A percentile compares a stretch with the other conserved stretches of the same genome.
phyloP scores from a whole-genome alignment of 306 rosid genomes.

The Vigna nakashimae region DNA sequence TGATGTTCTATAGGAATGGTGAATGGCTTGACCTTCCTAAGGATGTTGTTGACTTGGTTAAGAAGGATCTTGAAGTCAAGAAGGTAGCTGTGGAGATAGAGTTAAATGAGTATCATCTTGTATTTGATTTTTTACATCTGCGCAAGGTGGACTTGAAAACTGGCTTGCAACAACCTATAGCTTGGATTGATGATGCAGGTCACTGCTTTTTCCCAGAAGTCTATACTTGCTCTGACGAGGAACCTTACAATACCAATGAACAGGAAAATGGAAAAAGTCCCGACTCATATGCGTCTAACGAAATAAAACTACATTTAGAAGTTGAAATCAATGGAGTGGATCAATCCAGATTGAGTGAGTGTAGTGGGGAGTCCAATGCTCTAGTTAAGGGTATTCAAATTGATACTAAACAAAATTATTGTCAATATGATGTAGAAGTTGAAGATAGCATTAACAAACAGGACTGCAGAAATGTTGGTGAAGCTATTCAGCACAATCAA shows the following conservation, averaged over 20 bases:
- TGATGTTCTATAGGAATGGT: slow-evolving; percentile 75
- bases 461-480: slow-evolving; percentile 49
- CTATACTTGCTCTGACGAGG: slow-evolving; percentile 52
- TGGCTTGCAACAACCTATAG: slow-evolving; percentile 73
- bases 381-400: slow-evolving; percentile 51
- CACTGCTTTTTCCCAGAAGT: slow-evolving; percentile 88
- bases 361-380: slow-evolving; percentile 84
- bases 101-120: slow-evolving; percentile 58
- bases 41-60: slow-evolving; percentile 66
- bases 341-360: slow-evolving; percentile 60
- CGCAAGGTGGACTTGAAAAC: slow-evolving; percentile 71
- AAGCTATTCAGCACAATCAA: slow-evolving; percentile 46
- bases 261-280: slow-evolving; percentile 39
- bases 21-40: slow-evolving; percentile 77
- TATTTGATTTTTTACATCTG: slow-evolving; percentile 90
- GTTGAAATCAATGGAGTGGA: slow-evolving; percentile 71
- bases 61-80: slow-evolving; percentile 66
- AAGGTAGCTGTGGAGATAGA: slow-evolving; percentile 72
- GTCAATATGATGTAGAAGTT: slow-evolving; percentile 52
- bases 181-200: slow-evolving; percentile 90
- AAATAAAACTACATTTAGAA: slow-evolving; percentile 78
- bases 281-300: slow-evolving; percentile 54
- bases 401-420: slow-evolving; percentile 51
- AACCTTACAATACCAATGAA: slow-evolving; percentile 36
- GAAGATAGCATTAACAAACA: slow-evolving; percentile 67